Evolutionary conservation across 1,284 basidiomycete genomes (phyloP), one percentile per base, ranked within the genome.

Genomic region (Trametes pubescens): DNA sequence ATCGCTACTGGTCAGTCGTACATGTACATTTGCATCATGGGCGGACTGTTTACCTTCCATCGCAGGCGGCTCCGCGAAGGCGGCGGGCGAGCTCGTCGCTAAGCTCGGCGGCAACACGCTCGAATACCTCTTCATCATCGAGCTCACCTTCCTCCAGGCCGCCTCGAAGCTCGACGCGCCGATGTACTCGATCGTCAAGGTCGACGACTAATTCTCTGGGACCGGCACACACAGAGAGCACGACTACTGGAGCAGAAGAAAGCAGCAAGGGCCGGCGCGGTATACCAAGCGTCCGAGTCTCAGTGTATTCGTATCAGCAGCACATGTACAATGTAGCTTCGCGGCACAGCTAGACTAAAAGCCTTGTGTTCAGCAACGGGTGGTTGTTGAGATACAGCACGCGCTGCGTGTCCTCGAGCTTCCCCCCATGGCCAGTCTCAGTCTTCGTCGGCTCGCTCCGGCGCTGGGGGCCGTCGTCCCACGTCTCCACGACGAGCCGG

Each of bases 41-140:
- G 40, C 38, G 14, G 2, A 16, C 4, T 22, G 49, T 8, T 34
- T 26, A 43, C 61, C 40, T 6, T 9, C 6, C 16, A n/a, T 6
- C 34, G 22, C 57, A 94, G 95, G 95, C 65, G 98, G 98, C 8
- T 98, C 96, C 18, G 98, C 98, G 4, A 90, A 89, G 68, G 96
- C 96, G 1, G 96, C 98, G 10, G 96, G 96, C 59, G 88, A 98
- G 71, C 91, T 99, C 29, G 89, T 99, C 64, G 81, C 85, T 35
- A 88, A 93, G 79, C 85, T 89, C 68, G 94, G 95, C 43, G 95
- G 91, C 61, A 90, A 89, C 70, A 92, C 92, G 35, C 78, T 98
- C 61, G 95, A 98, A 79, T 98, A 98, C 81, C 80, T 99, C 70
- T 99, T 99, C 81, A 90, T 99, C 75, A 91, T 98, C 68, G 94